A percentile compares a stretch with the other conserved stretches of the same genome.
Conservation (phyloP, 805 yeast genomes). For the Suhomyces pyralidae region DNA sequence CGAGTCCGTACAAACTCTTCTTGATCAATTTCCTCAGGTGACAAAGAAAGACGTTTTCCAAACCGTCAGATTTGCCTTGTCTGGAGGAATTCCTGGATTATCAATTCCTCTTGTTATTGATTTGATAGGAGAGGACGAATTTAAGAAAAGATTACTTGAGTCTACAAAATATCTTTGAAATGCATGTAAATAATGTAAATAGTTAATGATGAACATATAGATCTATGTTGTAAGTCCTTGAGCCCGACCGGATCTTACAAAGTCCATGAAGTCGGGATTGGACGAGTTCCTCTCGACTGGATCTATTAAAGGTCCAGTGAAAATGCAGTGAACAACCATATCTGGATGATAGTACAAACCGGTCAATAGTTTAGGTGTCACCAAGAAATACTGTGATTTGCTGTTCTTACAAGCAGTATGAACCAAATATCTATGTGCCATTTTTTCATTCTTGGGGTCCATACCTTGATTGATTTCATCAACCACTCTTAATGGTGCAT, state of each 20-base stretch:
- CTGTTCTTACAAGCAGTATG: slow-evolving; percentile 64
- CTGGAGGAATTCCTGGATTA: slow-evolving; percentile 70
- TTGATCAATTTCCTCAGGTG: slow-evolving; percentile 2
- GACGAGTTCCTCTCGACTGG: slow-evolving; percentile 12
- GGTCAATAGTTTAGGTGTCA: slow-evolving; percentile 87
- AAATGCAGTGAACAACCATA: slow-evolving; percentile 84
- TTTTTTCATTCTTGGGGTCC: slow-evolving; percentile 90
- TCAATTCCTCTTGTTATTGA: slow-evolving; percentile 57
- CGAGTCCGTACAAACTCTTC: slow-evolving; percentile 8
- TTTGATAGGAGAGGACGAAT: slow-evolving; percentile 48
- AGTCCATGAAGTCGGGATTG: slow-evolving; percentile 31
- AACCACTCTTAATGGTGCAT: slow-evolving; percentile 90
- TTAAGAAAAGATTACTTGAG: slow-evolving; percentile 20
- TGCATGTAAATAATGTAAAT: background rate
- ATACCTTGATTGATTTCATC: slow-evolving; percentile 99
- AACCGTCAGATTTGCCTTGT: slow-evolving; percentile 61
- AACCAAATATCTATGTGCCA: slow-evolving; percentile 82
- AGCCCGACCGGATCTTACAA: slow-evolving; percentile 13
- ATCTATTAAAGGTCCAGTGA: slow-evolving; percentile 35
- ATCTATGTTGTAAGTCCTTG: slow-evolving; percentile 5
- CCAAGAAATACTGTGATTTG: slow-evolving; percentile 80
- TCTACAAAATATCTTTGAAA: background rate
- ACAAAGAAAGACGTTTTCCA: slow-evolving; percentile 49
- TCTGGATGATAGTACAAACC: slow-evolving; percentile 71
- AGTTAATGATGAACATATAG: background rate